Percentiles rank a stretch among this genome's conserved stretches.
phyloP scores from a whole-genome alignment of 1,139 yeast species.

The Pichia sp. region DNA sequence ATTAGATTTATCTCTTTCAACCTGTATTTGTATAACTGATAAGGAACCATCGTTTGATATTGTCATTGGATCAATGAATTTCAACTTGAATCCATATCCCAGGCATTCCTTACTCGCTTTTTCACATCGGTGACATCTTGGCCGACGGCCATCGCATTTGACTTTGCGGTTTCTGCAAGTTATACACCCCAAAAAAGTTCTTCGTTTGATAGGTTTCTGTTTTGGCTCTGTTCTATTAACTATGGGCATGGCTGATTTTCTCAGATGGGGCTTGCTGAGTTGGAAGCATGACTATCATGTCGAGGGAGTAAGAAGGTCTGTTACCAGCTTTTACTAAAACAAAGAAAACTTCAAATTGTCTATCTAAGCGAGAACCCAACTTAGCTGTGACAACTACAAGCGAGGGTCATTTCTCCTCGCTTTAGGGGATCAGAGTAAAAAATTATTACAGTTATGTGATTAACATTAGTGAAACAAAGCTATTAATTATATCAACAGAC shows the following conservation, averaged over 20 bases:
- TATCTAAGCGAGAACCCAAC: background rate
- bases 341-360: background rate
- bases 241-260: background rate
- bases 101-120: conserved; percentile 56
- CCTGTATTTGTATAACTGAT: conserved; percentile 6
- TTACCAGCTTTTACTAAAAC: too few relatives aligned
- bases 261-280: too few relatives aligned
- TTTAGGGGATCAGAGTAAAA: background rate
- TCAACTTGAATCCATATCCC: conserved; percentile 75
- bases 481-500: too few relatives aligned
- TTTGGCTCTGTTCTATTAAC: background rate
- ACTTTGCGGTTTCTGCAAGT: conserved; percentile 30
- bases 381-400: conserved; percentile 9
- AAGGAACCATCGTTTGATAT: conserved; percentile 22
- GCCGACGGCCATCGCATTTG: conserved; percentile 31
- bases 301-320: too few relatives aligned
- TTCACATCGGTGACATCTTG: conserved; percentile 29
- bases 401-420: conserved; percentile 1
- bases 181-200: conserved; percentile 31
- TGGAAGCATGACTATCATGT: too few relatives aligned
- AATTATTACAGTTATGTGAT: too few relatives aligned
- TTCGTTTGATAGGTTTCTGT: conserved; percentile 24
- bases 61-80: conserved; percentile 57
- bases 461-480: too few relatives aligned
- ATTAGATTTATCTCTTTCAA: conserved; percentile 18